Percentiles rank a stretch among this genome's conserved stretches.
phyloP scores from a whole-genome alignment of 495 filamentous ascomycete species.

The Amphirosellinia nigrospora region DNA sequence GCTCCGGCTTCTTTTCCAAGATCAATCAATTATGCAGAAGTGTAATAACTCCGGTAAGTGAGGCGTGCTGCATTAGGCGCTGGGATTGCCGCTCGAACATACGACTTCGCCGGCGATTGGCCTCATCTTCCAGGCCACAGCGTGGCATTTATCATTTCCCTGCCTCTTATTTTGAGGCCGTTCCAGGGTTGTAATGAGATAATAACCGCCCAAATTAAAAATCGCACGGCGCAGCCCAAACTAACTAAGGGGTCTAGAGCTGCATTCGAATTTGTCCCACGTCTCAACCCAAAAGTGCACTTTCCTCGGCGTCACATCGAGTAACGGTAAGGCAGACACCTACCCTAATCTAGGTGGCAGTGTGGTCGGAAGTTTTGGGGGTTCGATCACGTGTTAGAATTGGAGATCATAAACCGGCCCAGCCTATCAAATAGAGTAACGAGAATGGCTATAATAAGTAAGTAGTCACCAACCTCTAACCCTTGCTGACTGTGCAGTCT shows the following conservation, averaged over 20 bases:
- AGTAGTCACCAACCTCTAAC: not conserved
- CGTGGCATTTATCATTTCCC: not conserved
- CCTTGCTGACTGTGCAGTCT: not conserved
- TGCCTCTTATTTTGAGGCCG: not conserved
- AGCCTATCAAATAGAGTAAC: not conserved
- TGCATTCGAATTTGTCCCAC: not conserved
- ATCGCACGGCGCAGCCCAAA: not conserved
- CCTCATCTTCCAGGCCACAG: not conserved
- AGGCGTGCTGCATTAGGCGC: not conserved
- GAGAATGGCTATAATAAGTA: conserved; percentile 1
- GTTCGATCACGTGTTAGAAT: not conserved
- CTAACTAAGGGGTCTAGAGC: conserved; percentile 8
- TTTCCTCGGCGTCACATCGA: not conserved
- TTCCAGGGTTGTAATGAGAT: not conserved
- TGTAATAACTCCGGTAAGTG: not conserved
- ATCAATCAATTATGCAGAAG: not conserved
- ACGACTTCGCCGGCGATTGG: not conserved
- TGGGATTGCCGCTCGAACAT: not conserved
- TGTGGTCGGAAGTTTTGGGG: not conserved
- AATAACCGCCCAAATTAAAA: not conserved
- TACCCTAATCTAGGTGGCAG: not conserved
- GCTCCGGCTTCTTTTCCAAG: not conserved
- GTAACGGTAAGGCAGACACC: not conserved
- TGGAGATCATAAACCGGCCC: not conserved
- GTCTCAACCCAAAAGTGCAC: not conserved